These are phyloP conservation scores for Neurospora sp. DNA, from an alignment of 2,329 filamentous ascomycete genomes.

Conservation along the genomic window DNA sequence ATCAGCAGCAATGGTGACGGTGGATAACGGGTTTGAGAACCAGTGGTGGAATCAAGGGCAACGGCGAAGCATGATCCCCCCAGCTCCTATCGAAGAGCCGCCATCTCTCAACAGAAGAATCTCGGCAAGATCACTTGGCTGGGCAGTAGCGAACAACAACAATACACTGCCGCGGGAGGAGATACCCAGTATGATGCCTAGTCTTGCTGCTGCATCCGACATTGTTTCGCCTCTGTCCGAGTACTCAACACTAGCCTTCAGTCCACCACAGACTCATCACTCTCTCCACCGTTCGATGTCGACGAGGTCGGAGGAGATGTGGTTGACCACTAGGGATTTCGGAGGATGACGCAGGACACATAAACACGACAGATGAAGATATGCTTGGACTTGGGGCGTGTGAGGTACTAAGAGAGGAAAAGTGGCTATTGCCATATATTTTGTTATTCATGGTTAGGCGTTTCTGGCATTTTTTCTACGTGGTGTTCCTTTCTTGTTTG, in stretches of 20 bases:
- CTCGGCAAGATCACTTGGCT: constrained; percentile 18
- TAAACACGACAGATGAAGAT: not conserved
- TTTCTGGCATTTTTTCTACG: not conserved
- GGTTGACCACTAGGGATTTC: constrained; percentile 13
- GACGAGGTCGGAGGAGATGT: constrained; percentile 30
- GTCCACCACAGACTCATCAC: constrained; percentile 11
- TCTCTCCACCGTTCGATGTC: constrained; percentile 26
- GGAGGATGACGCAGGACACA: not conserved
- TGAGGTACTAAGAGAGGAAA: not conserved
- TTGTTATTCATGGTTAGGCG: not conserved
- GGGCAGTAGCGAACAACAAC: constrained; percentile 17
- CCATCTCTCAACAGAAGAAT: constrained; percentile 5
- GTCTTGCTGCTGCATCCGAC: constrained; percentile 3
- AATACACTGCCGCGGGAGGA: not conserved
- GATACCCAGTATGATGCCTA: not conserved
- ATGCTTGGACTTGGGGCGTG: not conserved
- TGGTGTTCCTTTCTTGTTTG: not conserved
- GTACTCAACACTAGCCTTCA: constrained; percentile 12
- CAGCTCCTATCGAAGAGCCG: constrained; percentile 7
- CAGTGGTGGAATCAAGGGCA: constrained; percentile 46
- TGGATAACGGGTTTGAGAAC: constrained; percentile 48
- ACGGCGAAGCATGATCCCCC: constrained; percentile 18
- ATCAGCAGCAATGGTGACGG: constrained; percentile 43
- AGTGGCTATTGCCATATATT: not conserved
- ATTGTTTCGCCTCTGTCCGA: constrained; percentile 31